Evolutionary conservation across 306 rosid species (phyloP).

Genomic region (Begonia peltatifolia): DNA sequence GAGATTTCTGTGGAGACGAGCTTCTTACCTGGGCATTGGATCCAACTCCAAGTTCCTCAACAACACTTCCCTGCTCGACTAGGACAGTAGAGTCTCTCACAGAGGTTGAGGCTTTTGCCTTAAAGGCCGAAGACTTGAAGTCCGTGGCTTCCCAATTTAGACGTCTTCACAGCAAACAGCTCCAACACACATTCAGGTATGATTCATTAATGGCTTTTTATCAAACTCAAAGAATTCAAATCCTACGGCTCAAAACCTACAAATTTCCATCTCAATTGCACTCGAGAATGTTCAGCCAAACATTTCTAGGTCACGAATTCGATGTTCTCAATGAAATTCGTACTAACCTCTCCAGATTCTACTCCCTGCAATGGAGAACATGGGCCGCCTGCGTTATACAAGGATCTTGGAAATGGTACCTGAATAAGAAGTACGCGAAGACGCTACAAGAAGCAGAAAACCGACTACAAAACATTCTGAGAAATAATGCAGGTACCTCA

Average conservation of each 20-base stretch:
- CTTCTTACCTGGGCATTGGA: constrained; percentile 91
- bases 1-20: constrained; percentile 95
- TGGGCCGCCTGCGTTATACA: constrained; percentile 69
- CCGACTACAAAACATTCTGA: constrained; percentile 31
- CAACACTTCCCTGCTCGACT: constrained; percentile 60
- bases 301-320: neutral
- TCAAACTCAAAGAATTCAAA: too few relatives aligned
- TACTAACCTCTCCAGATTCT: constrained; percentile 26
- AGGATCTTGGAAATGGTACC: constrained; percentile 53
- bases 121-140: constrained; percentile 61
- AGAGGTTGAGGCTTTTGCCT: constrained; percentile 86
- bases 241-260: neutral
- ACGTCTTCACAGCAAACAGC: constrained; percentile 51
- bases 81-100: constrained; percentile 53
- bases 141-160: constrained; percentile 59
- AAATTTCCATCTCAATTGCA: neutral
- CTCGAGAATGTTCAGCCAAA: neutral
- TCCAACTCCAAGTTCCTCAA: constrained; percentile 21
- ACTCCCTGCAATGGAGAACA: constrained; percentile 68
- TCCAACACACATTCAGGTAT: constrained; percentile 60
- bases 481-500: constrained; percentile 13
- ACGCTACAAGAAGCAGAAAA: constrained; percentile 33
- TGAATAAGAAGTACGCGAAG: constrained; percentile 39
- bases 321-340: neutral
- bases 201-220: too few relatives aligned